phyloP scores from a whole-genome alignment of 2,329 filamentous ascomycete genomes.

The Colletotrichum simmondsii region DNA sequence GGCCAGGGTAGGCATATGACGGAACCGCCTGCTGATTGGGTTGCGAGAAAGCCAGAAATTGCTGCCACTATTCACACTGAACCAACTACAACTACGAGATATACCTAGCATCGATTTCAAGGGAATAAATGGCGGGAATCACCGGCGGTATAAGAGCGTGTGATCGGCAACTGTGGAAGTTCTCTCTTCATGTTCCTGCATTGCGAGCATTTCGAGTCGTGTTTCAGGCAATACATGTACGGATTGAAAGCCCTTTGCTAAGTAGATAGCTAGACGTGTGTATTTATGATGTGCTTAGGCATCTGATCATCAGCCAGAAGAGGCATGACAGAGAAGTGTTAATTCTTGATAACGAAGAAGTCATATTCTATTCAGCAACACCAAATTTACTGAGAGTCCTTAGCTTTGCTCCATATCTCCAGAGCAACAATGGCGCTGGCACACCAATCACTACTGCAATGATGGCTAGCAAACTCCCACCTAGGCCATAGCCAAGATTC shows the following conservation, averaged over 20 bases:
- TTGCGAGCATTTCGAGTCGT: too few species aligned
- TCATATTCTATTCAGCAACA: background rate
- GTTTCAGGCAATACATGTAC: too few species aligned
- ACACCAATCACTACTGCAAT: slow-evolving; percentile 47
- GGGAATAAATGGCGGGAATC: too few species aligned
- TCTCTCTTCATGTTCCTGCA: too few species aligned
- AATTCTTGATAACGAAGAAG: too few species aligned
- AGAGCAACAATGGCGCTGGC: slow-evolving; percentile 52
- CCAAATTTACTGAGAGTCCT: slow-evolving; percentile 36
- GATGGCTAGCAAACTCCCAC: slow-evolving; percentile 51
- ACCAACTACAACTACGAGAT: background rate
- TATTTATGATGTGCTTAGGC: too few species aligned
- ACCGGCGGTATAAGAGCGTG: too few species aligned
- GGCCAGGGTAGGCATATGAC: slow-evolving; percentile 43
- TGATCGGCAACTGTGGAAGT: too few species aligned
- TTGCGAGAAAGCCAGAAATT: background rate
- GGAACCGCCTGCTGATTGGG: slow-evolving; percentile 39
- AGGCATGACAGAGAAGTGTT: too few species aligned
- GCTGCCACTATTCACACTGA: background rate
- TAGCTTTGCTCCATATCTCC: slow-evolving; percentile 50
- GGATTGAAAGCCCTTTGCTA: too few species aligned
- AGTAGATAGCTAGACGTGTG: too few species aligned
- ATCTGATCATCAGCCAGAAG: too few species aligned
- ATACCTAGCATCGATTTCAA: background rate
- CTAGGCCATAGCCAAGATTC: slow-evolving; percentile 50